These are phyloP conservation scores for Helicocarpus griseus DNA, from an alignment of 2,329 filamentous ascomycete genomes.

Conservation along the genomic window DNA sequence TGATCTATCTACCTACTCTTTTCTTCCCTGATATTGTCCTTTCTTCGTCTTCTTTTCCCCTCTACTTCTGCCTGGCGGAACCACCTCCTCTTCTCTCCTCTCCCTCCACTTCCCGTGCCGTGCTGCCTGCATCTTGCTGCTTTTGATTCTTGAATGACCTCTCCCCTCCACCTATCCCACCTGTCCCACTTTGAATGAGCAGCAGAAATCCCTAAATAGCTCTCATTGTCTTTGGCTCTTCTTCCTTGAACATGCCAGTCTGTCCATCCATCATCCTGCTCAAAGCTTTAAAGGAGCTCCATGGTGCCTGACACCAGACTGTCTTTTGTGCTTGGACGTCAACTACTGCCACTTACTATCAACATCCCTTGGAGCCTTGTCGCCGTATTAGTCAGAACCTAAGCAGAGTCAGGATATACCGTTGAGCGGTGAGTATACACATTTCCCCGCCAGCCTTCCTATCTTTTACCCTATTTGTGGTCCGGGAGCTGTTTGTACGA, in stretches of 20 bases:
- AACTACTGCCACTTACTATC: background rate
- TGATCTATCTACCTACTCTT: background rate
- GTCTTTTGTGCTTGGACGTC: background rate
- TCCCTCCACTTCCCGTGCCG: background rate
- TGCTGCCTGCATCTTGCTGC: background rate
- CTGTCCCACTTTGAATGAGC: background rate
- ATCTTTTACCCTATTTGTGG: background rate
- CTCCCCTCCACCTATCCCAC: background rate
- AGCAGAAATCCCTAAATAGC: background rate
- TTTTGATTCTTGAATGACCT: background rate
- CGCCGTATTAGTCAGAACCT: background rate
- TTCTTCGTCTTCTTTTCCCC: too few species aligned
- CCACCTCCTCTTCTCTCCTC: background rate
- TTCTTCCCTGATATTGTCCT: too few species aligned
- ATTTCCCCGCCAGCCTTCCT: background rate
- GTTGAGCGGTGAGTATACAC: background rate
- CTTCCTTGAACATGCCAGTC: constrained; percentile 3
- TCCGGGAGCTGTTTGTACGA: background rate
- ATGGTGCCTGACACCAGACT: constrained; percentile 17
- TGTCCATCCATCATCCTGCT: constrained; percentile 13
- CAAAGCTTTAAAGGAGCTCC: constrained; percentile 19
- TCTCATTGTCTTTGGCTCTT: background rate
- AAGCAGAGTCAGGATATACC: background rate
- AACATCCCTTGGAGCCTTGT: background rate
- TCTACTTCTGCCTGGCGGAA: too few species aligned